Evolutionary conservation across 495 filamentous ascomycete genomes (phyloP).

Genomic region (Neurospora sublineolata): DNA sequence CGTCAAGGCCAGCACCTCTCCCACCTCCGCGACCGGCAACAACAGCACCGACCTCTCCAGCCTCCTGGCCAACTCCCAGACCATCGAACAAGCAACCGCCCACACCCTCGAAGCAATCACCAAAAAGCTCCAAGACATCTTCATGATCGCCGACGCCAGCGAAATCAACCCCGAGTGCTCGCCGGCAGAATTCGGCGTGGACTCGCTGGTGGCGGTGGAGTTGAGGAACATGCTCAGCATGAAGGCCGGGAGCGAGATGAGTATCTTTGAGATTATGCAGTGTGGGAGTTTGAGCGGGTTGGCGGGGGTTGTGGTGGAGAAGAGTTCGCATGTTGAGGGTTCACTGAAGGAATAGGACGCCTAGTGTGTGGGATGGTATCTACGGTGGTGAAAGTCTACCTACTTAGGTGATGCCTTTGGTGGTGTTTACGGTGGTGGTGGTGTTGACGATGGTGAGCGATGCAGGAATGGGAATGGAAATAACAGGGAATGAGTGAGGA

Average conservation of each 20-base stretch:
- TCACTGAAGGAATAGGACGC: background rate
- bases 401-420: background rate
- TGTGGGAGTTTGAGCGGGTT: slow-evolving; percentile 20
- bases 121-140: slow-evolving; percentile 23
- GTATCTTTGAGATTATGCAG: slow-evolving; percentile 35
- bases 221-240: slow-evolving; percentile 32
- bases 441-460: background rate
- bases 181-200: slow-evolving; percentile 29
- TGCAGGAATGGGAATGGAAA: background rate
- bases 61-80: slow-evolving; percentile 2
- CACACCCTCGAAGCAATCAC: slow-evolving; percentile 7
- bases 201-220: slow-evolving; percentile 39
- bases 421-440: background rate
- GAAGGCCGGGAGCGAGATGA: slow-evolving; percentile 24
- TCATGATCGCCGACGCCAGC: slow-evolving; percentile 21
- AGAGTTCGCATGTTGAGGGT: slow-evolving; percentile 7
- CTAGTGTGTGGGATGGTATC: too few relatives aligned
- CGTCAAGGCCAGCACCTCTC: background rate
- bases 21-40: background rate
- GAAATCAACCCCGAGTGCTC: slow-evolving; percentile 18
- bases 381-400: background rate
- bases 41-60: slow-evolving; percentile 5
- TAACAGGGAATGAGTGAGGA: background rate
- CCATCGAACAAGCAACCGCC: slow-evolving; percentile 1
- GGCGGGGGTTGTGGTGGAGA: slow-evolving; percentile 10